Percentiles rank a stretch among this genome's conserved stretches.
These are phyloP conservation scores for Juncus inflexus DNA, from an alignment of 176 grass and related monocot species.

Conservation along the genomic window DNA sequence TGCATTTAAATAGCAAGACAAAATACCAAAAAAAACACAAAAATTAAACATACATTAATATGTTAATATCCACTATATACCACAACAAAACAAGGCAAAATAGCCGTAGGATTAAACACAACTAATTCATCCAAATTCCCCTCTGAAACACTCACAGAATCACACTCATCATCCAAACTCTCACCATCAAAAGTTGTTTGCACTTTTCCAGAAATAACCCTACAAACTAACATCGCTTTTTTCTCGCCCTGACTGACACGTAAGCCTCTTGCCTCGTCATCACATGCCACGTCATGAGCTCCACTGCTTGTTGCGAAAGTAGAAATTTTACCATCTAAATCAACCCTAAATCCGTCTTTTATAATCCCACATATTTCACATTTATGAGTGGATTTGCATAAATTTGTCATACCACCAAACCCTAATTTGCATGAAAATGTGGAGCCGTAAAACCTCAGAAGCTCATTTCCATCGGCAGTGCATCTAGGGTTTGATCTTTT, in stretches of 20 bases:
- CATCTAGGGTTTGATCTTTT: constrained; percentile 64
- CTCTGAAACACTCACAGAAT: constrained; percentile 36
- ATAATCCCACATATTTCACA: constrained; percentile 71
- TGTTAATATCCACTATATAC: constrained; percentile 56
- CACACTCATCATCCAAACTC: constrained; percentile 26
- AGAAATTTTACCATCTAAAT: constrained; percentile 47
- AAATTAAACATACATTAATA: too few relatives aligned
- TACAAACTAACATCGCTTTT: constrained; percentile 79
- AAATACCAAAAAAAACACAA: too few relatives aligned
- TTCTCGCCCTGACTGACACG: constrained; percentile 26
- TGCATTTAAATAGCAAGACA: neutral
- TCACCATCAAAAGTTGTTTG: constrained; percentile 35
- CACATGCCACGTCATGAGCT: constrained; percentile 42
- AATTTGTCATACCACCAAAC: constrained; percentile 23
- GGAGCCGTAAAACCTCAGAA: constrained; percentile 69
- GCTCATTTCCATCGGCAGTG: constrained; percentile 84
- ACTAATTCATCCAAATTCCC: constrained; percentile 65
- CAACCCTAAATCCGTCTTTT: constrained; percentile 62
- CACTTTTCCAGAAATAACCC: constrained; percentile 84
- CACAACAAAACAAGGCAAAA: constrained; percentile 86
- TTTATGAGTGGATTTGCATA: constrained; percentile 37
- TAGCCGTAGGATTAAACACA: constrained; percentile 64
- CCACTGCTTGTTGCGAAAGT: constrained; percentile 63
- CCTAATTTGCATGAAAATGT: constrained; percentile 59
- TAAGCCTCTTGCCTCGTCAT: neutral